phyloP scores from a whole-genome alignment of 805 yeast species.

The Martiniozyma abietophila region DNA sequence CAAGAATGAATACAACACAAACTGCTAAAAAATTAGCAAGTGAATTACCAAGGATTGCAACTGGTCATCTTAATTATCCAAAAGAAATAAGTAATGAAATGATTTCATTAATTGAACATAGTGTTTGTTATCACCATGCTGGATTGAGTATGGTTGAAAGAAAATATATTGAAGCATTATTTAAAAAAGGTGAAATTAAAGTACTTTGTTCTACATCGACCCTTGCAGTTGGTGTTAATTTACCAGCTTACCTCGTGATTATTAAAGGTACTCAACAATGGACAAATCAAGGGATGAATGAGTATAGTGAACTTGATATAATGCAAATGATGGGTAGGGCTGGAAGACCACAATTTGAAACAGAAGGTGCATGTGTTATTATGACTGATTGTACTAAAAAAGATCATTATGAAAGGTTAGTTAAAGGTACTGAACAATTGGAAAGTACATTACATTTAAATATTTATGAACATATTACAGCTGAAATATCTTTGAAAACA shows the following conservation, averaged over 20 bases:
- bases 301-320: slow-evolving; percentile 67
- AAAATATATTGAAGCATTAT: slow-evolving; percentile 55
- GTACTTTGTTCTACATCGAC: slow-evolving; percentile 69
- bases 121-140: slow-evolving; percentile 75
- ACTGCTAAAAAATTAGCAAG: slow-evolving; percentile 67
- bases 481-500: slow-evolving; percentile 64
- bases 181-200: slow-evolving; percentile 56
- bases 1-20: slow-evolving; percentile 68
- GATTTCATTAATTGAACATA: slow-evolving; percentile 41
- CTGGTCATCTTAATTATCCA: slow-evolving; percentile 57
- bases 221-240: slow-evolving; percentile 77
- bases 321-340: slow-evolving; percentile 84
- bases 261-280: slow-evolving; percentile 67
- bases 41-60: slow-evolving; percentile 59
- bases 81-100: slow-evolving; percentile 57
- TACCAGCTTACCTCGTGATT: slow-evolving; percentile 71
- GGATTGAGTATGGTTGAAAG: slow-evolving; percentile 68
- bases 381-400: slow-evolving; percentile 67
- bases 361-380: slow-evolving; percentile 66
- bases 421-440: slow-evolving; percentile 73
- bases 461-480: slow-evolving; percentile 68
- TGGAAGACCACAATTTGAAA: slow-evolving; percentile 73
- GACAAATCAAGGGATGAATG: slow-evolving; percentile 47
- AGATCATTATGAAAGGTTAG: slow-evolving; percentile 62
- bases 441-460: slow-evolving; percentile 70